Conservation (phyloP, 306 rosid species). For the Luffa acutangula region DNA sequence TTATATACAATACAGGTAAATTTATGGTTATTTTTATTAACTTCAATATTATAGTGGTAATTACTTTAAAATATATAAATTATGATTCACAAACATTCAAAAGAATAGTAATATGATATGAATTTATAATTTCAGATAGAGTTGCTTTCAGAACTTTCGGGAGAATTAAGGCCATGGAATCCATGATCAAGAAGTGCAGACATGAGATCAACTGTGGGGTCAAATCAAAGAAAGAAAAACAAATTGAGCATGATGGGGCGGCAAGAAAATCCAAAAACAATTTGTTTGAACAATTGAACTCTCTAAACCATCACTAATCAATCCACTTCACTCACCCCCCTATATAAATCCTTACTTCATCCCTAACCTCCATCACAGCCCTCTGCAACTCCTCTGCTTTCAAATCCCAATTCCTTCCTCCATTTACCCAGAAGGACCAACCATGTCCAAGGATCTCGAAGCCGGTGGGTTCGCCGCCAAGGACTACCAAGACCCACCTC, state of each 20-base stretch:
- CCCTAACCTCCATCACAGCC: not conserved
- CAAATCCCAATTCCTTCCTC: not conserved
- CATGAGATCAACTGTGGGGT: not conserved
- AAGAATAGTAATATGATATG: too few relatives aligned
- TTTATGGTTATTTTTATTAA: too few relatives aligned
- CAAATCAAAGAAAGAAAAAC: not conserved
- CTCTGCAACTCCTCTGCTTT: not conserved
- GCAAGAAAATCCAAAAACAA: not conserved
- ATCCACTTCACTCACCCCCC: not conserved
- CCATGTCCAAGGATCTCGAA: conserved; percentile 20
- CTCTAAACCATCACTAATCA: not conserved
- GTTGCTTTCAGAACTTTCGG: not conserved
- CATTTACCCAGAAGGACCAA: not conserved
- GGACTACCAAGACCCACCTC: conserved; percentile 10
- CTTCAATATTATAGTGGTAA: too few relatives aligned
- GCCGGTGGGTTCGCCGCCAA: not conserved
- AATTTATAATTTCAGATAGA: too few relatives aligned
- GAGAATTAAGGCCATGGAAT: not conserved
- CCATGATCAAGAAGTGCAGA: not conserved
- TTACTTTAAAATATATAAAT: too few relatives aligned
- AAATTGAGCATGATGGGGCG: not conserved
- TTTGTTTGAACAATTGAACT: too few relatives aligned
- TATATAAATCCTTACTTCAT: not conserved
- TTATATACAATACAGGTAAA: too few relatives aligned
- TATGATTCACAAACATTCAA: too few relatives aligned